phyloP scores from a whole-genome alignment of 345 rosid species.

The Ceriops zippeliana region DNA sequence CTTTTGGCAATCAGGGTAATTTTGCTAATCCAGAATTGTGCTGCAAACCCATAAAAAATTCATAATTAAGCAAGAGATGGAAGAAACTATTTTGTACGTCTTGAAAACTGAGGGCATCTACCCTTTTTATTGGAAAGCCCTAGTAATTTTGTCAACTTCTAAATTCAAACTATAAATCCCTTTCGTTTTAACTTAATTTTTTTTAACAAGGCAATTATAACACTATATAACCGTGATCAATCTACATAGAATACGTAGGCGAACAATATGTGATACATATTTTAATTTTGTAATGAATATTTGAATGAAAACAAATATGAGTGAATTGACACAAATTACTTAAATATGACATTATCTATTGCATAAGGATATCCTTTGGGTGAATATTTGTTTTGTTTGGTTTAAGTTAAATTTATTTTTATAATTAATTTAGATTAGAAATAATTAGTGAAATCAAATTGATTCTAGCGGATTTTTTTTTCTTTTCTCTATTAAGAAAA shows the following conservation, averaged over 20 bases:
- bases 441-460: too few species aligned
- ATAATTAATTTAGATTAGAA: too few species aligned
- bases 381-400: too few species aligned
- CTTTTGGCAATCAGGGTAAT: conserved; percentile 17
- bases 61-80: conserved; percentile 1
- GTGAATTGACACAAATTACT: conserved; percentile 19
- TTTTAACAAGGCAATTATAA: conserved; percentile 23
- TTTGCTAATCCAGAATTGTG: conserved; percentile 10
- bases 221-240: conserved; percentile 1
- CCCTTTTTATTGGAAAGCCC: conserved; percentile 8
- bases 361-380: not conserved
- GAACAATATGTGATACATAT: too few species aligned
- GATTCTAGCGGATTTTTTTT: too few species aligned
- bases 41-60: conserved; percentile 7
- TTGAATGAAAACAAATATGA: conserved; percentile 22
- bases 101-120: conserved; percentile 1
- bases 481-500: too few species aligned
- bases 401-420: too few species aligned
- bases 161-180: not conserved
- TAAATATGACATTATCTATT: conserved; percentile 10
- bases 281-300: not conserved
- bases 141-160: conserved; percentile 8
- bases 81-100: conserved; percentile 12
- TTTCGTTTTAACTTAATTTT: not conserved
- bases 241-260: too few species aligned